Evolutionary conservation across 2,329 filamentous ascomycete species (phyloP), one percentile per base, ranked within the genome.

Genomic region (Pezicula rhizophila): DNA sequence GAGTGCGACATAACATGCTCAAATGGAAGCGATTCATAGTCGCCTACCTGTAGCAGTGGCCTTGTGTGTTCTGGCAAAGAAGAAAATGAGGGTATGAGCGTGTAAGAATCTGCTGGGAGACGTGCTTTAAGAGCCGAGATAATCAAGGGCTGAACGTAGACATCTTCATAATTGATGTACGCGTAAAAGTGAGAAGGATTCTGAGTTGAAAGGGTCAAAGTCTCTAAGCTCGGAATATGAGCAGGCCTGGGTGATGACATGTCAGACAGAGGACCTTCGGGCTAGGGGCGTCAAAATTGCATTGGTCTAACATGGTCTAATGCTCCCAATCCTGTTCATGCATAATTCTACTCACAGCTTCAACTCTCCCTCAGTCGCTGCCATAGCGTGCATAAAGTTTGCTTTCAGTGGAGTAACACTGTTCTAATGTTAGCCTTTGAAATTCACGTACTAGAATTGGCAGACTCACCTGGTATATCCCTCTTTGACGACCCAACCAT

Each of bases 401-500:
- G 92, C 91, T 67, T 87, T 88, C 57, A 97, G 68, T 12, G 92
- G 89, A 4, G 93, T 96, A 49, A 99, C 82, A 67, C 90, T 95
- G 61, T 54, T 26, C 59, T 52, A 31, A 58, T 38, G 34, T 51
- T 48, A 39, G 49, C 18, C 10, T 50, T 58, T 56, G 45, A 5
- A 47, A 47, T 23, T 37, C 23, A 33, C 47, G 23, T 26, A 35
- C 14, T 31, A 45, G 49, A 25, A 31, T 38, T 41, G 17, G 39
- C 18, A 44, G 17, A 69, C 74, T 60, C 70, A 89, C 87, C 88
- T 93, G 11, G 92, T 95, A 67, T 85, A 82, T 25, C 89, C 89
- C 64, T 95, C 84, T 65, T 87, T 86, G 20, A 99, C 88, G 33
- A 85, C 85, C 89, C 92, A 96, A 5, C 92, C 93, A 68, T 99